These are phyloP conservation scores for Fusarium sp. DNA, from an alignment of 2,329 filamentous ascomycete species.

Conservation along the genomic window DNA sequence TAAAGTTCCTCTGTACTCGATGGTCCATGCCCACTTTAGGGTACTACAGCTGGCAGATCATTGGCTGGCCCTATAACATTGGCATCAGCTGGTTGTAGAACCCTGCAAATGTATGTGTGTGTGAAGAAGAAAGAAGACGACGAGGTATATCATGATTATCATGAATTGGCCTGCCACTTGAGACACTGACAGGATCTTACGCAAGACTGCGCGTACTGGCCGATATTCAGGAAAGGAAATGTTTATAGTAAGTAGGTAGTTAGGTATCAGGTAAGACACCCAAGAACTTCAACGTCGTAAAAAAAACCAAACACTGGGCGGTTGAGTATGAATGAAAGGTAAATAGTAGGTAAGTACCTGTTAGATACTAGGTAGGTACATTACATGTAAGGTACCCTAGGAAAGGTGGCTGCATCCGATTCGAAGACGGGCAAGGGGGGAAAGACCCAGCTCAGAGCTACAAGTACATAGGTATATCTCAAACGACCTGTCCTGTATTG, in stretches of 20 bases:
- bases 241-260: neutral
- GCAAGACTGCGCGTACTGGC: too few species aligned
- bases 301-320: neutral
- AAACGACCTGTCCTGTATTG: neutral
- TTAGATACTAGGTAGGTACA: neutral
- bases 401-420: neutral
- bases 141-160: conserved; percentile 12
- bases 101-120: conserved; percentile 2
- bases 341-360: neutral
- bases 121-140: neutral
- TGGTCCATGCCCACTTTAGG: conserved; percentile 8
- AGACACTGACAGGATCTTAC: neutral
- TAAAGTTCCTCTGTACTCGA: neutral
- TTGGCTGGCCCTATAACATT: conserved; percentile 34
- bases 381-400: neutral
- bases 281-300: neutral
- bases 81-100: conserved; percentile 13
- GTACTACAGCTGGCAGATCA: neutral
- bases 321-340: neutral
- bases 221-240: neutral
- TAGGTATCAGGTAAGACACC: neutral
- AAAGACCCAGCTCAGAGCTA: neutral
- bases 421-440: neutral
- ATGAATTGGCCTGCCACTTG: conserved; percentile 1
- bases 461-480: neutral